phyloP scores from a whole-genome alignment of 108 stramenopile species.

The Skeletonema costatum region DNA sequence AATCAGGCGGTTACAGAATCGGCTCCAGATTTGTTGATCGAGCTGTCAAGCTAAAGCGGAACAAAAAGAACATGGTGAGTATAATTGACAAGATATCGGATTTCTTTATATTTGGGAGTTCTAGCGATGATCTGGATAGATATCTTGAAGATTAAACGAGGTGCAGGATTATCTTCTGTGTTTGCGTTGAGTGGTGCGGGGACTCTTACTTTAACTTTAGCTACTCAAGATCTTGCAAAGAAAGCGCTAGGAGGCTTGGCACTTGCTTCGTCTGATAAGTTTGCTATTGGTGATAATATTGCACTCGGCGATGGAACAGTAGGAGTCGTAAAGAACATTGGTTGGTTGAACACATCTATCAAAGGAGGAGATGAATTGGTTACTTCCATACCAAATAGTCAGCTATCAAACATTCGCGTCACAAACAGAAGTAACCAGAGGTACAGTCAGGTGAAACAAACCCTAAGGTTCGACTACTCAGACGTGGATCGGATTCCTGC shows the following conservation, averaged over 20 bases:
- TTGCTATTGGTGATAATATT: constrained; percentile 63
- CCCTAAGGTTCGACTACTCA: constrained; percentile 54
- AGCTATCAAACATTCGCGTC: constrained; percentile 53
- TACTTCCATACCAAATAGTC: constrained; percentile 60
- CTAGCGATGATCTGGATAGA: constrained; percentile 40
- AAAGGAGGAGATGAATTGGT: constrained; percentile 53
- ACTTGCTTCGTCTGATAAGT: constrained; percentile 54
- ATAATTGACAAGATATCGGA: constrained; percentile 41
- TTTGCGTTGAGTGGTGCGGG: constrained; percentile 68
- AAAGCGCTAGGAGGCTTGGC: constrained; percentile 56
- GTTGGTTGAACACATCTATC: constrained; percentile 55
- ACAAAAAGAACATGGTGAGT: constrained; percentile 28
- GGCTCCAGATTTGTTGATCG: constrained; percentile 17
- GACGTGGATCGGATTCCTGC: constrained; percentile 60
- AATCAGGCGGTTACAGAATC: constrained; percentile 34
- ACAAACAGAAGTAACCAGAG: constrained; percentile 55
- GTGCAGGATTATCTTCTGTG: constrained; percentile 45
- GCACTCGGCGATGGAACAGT: constrained; percentile 63
- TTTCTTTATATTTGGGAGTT: constrained; percentile 37
- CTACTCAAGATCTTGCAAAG: constrained; percentile 47
- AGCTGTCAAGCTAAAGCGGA: constrained; percentile 8
- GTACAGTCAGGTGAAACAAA: constrained; percentile 68
- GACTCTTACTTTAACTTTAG: constrained; percentile 58
- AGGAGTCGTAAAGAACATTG: constrained; percentile 53
- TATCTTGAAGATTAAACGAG: constrained; percentile 51